These are phyloP conservation scores for Arctium lappa DNA, from an alignment of 129 eudicot genomes.

Conservation along the genomic window DNA sequence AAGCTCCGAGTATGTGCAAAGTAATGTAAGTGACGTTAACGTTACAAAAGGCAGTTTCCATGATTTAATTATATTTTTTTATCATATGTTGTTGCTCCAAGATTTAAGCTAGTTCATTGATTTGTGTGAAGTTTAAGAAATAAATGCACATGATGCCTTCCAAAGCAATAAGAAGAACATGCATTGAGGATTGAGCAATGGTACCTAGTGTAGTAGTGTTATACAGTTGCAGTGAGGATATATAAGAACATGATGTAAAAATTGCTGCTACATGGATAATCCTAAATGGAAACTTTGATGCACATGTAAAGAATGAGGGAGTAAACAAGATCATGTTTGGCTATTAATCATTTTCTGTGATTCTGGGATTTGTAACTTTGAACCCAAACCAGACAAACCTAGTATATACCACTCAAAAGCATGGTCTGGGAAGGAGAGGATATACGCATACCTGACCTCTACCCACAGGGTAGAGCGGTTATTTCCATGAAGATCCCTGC, in stretches of 20 bases:
- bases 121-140: not conserved
- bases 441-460: no score
- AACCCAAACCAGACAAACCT: no score
- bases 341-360: not conserved
- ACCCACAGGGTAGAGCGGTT: no score
- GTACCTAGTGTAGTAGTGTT: not conserved
- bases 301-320: not conserved
- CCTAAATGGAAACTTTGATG: not conserved
- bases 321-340: not conserved
- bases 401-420: no score
- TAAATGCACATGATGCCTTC: not conserved
- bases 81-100: not conserved
- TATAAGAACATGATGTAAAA: not conserved
- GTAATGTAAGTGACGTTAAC: conserved; percentile 51
- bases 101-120: not conserved
- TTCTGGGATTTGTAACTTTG: not conserved
- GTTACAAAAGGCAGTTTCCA: not conserved
- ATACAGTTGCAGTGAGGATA: not conserved
- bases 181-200: not conserved
- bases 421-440: no score
- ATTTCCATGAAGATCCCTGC: no score
- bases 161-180: not conserved
- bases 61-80: not conserved
- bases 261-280: not conserved
- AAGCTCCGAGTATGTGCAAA: conserved; percentile 69